Base-by-base conservation (phyloP, 495 filamentous ascomycete species). In the Penicillium atrosanguineum region DNA sequence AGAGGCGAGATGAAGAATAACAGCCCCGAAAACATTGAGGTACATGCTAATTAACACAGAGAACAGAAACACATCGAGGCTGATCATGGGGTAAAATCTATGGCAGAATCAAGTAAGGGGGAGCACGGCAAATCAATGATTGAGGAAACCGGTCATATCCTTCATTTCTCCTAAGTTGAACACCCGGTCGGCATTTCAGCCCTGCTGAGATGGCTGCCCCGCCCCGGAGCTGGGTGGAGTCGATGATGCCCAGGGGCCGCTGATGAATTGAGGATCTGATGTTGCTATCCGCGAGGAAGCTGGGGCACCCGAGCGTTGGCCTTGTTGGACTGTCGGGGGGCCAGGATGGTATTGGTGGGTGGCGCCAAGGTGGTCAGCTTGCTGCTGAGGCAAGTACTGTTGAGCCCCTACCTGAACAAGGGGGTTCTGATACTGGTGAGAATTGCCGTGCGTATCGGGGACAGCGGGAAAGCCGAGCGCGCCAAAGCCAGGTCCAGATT, bases 241-340 rank as follows among this genome's bases (percentile, higher is more conserved):
- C 6, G 51, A 52, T 1, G 56, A 60, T 8, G 54, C 52, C 64
- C 62, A 67, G 9, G 62, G 62, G 12, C 62, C 64, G 46, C 62
- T 67, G n/a, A 65, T 48, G 41, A 65, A 67, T 15, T 60, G 61
- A 5, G 59, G 39, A 50, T 60, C 58, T 0, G 56, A 60, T 6
- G 43, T 29, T 29, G 49, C 53, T 8, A 40, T 50, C 7, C 56
- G 51, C 11, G 47, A 51, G 26, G 41, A 14, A 7, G 7, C 23
- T 1, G 37, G 9, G 21, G 49, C 3, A n/a, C 19, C 34, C 1
- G 16, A n/a, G 42, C 25, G 43, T 20, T 53, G 49, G 11, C 38
- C 25, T 9, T 46, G 46, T 7, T 56, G 41, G n/a, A 21, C 25
- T 7, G 44, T 18, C 1, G 20, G n/a, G 11, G 23, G 42, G 9